Conservation (phyloP, 495 filamentous ascomycete species). For the Neurospora discreta region DNA sequence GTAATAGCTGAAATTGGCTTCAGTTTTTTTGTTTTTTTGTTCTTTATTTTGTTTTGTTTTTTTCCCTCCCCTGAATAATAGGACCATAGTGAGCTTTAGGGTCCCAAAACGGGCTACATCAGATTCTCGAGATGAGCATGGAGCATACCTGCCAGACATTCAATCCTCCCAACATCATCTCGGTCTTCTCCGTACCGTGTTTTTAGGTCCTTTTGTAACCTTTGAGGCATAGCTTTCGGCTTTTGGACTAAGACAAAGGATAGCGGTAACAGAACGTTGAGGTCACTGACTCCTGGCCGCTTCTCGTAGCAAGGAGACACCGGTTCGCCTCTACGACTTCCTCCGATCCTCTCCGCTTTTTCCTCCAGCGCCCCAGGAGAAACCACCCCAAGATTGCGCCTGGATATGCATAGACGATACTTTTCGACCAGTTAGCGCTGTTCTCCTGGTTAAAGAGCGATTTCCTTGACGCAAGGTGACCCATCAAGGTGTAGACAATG, state of each 20-base stretch:
- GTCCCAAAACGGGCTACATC: background rate
- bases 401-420: background rate
- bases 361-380: background rate
- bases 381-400: background rate
- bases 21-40: background rate
- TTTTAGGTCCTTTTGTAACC: background rate
- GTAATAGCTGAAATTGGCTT: background rate
- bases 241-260: background rate
- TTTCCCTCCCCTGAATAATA: too few relatives aligned
- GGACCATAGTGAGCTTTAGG: background rate
- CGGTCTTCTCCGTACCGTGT: background rate
- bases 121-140: background rate
- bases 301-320: background rate
- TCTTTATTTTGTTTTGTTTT: too few relatives aligned
- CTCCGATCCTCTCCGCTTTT: background rate
- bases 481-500: background rate
- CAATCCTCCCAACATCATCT: background rate
- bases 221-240: background rate
- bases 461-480: background rate
- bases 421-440: background rate
- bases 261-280: background rate
- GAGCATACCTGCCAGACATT: background rate
- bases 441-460: background rate
- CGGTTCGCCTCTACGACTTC: background rate
- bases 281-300: background rate